Evolutionary conservation across 2,329 filamentous ascomycete genomes (phyloP).

Genomic region (Stachybotrys echinatus): DNA sequence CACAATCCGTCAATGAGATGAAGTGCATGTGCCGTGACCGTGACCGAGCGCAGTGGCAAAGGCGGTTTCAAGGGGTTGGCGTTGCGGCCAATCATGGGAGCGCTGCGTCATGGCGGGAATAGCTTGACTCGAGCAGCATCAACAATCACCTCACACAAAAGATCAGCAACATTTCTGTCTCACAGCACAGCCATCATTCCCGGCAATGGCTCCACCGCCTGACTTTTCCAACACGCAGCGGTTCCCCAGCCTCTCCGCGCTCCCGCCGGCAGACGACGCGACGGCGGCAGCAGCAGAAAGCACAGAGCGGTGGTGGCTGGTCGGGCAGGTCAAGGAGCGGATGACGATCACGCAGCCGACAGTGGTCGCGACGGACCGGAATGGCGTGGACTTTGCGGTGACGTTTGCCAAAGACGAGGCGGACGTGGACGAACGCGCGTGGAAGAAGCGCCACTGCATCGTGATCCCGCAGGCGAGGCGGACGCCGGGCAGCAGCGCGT

Average conservation of each 20-base stretch:
- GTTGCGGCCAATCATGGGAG: neutral
- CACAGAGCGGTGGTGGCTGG: neutral
- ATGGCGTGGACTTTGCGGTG: neutral
- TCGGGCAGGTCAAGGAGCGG: conserved; percentile 1
- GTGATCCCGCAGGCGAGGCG: neutral
- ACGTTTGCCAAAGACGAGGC: neutral
- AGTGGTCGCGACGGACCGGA: neutral
- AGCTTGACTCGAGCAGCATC: neutral
- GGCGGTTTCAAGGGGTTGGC: neutral
- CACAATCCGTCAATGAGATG: no score
- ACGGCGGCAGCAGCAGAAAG: no score
- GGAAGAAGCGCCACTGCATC: conserved; percentile 1
- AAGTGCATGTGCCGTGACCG: no score
- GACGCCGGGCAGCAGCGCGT: neutral
- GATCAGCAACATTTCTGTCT: neutral
- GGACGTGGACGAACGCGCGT: neutral
- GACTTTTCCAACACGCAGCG: neutral
- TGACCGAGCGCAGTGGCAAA: no score
- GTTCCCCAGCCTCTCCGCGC: neutral
- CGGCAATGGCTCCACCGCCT: neutral
- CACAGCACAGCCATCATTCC: neutral
- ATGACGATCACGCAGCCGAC: conserved; percentile 4
- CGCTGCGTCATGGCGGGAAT: neutral
- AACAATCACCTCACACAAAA: neutral
- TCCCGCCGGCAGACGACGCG: neutral